Evolutionary conservation across 345 rosid genomes (phyloP), one percentile per base, ranked within the genome.

Genomic region (Citrus cavaleriei): DNA sequence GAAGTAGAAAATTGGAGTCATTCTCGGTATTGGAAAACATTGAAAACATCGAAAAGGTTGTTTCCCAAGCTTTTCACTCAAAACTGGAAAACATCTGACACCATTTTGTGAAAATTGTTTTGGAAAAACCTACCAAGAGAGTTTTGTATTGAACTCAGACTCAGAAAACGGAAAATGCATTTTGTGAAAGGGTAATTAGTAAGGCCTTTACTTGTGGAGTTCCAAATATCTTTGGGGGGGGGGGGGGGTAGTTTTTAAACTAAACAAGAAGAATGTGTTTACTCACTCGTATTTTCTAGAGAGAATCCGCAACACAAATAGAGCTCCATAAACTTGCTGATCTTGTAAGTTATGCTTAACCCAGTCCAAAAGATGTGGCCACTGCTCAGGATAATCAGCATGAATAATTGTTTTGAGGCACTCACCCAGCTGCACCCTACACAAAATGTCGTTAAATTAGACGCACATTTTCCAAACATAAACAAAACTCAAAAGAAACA

Each of bases 311-410:
- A 94, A 82, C 76, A 97, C 96, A 84, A 90, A 94, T 78, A 97
- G 80, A 76, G 99, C 93, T 76, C 97, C 97, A 77, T 92, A 93
- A 59, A 94, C 93, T 87, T 97, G 96, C 78, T 93, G 98, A 85
- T 85, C 92, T 84, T 91, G 98, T 81, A 97, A 83, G 83, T 91
- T 93, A 88, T 79, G 93, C 84, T 94, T 92, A 77, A 97, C 91
- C 99, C 99, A 97, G 64, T 93, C 98, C 54, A 97, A 91, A 75
- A 97, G 97, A 63, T 76, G 92, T 1, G 98, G 97, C 99, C 99
- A 97, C 86, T 94, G 98, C 87, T 97, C 99, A 0, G 99, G 99
- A 83, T 97, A 97, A 88, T 97, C 99, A 67, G 95, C 90, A 82
- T 92, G 95, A 35, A 97, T 90, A 70, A 97, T 89, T 13, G 98